Percentiles rank a stretch among this genome's conserved stretches.
Evolutionary conservation across 1,284 basidiomycete species (phyloP).

Genomic region (Cryptococcus sp.): DNA sequence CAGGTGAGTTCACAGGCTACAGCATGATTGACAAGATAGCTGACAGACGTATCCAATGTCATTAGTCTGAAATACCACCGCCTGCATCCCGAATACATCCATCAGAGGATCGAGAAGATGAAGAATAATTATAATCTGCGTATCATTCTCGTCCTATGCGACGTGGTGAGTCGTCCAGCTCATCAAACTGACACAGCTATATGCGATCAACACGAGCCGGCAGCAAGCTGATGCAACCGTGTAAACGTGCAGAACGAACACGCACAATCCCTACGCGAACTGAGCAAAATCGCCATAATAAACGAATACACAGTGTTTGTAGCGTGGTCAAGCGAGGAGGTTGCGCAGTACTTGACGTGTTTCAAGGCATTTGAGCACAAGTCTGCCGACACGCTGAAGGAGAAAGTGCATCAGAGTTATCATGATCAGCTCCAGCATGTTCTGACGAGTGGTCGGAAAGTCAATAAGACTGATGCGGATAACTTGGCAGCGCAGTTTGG

Average conservation of each 20-base stretch:
- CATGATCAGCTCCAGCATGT: constrained; percentile 76
- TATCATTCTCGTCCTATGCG: constrained; percentile 87
- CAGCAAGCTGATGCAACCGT: no score
- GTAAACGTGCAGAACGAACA: constrained; percentile 89
- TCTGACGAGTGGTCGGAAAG: constrained; percentile 84
- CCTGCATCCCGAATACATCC: constrained; percentile 97
- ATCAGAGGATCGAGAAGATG: constrained; percentile 83
- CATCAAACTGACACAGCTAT: no score
- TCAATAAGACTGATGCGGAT: constrained; percentile 97
- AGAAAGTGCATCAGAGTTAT: constrained; percentile 87
- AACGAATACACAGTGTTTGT: constrained; percentile 92
- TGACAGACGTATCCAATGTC: background rate
- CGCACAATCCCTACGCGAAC: constrained; percentile 82
- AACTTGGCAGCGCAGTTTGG: constrained; percentile 91
- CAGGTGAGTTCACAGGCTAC: constrained; percentile 59
- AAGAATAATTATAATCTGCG: constrained; percentile 78
- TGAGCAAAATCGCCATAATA: constrained; percentile 89
- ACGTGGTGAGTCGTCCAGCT: constrained; percentile 79
- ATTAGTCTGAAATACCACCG: constrained; percentile 88
- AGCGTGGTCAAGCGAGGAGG: constrained; percentile 89
- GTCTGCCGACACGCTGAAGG: constrained; percentile 90
- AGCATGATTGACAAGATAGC: background rate
- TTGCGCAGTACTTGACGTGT: constrained; percentile 83
- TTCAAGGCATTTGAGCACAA: constrained; percentile 95
- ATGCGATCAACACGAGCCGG: no score